Conservation (phyloP, 2,329 filamentous ascomycete genomes). For the Endothia cerciana region DNA sequence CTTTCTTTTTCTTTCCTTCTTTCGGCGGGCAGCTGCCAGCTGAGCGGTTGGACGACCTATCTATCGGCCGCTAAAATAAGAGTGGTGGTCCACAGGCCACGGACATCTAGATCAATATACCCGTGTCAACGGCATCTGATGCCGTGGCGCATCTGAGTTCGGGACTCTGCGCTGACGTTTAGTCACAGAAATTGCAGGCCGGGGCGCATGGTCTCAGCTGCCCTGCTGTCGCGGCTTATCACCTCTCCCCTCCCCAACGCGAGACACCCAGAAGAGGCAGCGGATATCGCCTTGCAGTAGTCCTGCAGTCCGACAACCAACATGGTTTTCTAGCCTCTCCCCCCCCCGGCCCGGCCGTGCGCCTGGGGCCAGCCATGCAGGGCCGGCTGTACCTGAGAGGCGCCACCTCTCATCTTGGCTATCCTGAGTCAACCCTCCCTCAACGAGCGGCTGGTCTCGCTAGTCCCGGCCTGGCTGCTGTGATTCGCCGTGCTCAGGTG, state of each 20-base stretch:
- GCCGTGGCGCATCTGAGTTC: slow-evolving; percentile 14
- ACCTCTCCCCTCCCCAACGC: slow-evolving; percentile 13
- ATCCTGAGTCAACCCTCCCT: slow-evolving; percentile 18
- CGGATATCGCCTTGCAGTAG: slow-evolving; percentile 24
- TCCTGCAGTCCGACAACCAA: slow-evolving; percentile 19
- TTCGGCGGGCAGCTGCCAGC: slow-evolving; percentile 3
- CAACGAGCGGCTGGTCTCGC: not conserved
- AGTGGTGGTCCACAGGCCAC: not conserved
- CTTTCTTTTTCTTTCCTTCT: not conserved
- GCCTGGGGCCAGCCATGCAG: slow-evolving; percentile 21
- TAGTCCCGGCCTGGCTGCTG: not conserved
- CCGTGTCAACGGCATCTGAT: slow-evolving; percentile 20
- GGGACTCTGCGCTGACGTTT: slow-evolving; percentile 19
- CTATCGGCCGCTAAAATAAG: not conserved
- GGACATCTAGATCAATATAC: slow-evolving; percentile 14
- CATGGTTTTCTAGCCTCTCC: slow-evolving; percentile 17
- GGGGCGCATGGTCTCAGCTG: too few species aligned
- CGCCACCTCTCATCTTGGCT: slow-evolving; percentile 1
- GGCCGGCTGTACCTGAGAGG: slow-evolving; percentile 15
- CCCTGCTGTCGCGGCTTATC: slow-evolving; percentile 13
- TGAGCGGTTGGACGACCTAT: not conserved
- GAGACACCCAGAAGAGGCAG: slow-evolving; percentile 18
- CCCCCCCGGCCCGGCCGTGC: slow-evolving; percentile 16
- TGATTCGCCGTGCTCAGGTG: slow-evolving; percentile 1
- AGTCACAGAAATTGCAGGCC: not conserved